Evolutionary conservation across 2,329 filamentous ascomycete species (phyloP), one percentile per base, ranked within the genome.

Genomic region (Pseudogymnoascus sp.): DNA sequence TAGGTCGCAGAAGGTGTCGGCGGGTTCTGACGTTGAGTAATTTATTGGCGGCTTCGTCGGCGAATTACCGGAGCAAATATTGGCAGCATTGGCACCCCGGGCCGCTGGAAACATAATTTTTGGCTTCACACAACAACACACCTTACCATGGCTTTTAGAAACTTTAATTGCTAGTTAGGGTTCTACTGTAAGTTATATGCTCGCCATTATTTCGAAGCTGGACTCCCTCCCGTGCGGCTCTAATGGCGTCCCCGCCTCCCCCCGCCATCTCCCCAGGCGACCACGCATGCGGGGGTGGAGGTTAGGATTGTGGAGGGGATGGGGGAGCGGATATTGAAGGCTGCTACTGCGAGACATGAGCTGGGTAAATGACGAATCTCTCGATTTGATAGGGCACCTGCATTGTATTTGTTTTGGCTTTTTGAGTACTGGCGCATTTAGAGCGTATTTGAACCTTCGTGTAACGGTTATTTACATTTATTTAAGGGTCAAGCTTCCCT

Each of bases 341-440:
- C 96, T 67, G 93, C 95, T 3, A 95, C 86, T 40, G 90, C 90
- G 56, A 95, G 95, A 0, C 95, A 97, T 76, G 74, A 76, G 64
- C 5, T 5, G 12, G 18, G 16, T 3, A 46, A 67, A n/a, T 56
- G 23, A 65, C 18, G 7, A n/a, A 44, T 11, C 4, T 21, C 10
- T n/a, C 3, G 12, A 18, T 10, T 23, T 28, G 25, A 12, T 8
- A n/a, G 11, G 3, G 46, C 25, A 34, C 8, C 4, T 10, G 23
- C 14, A 16, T n/a, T 12, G 25, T 4, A 4, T 5, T n/a, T 2
- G 44, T 7, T 28, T 28, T 12, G 11, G 23, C 21, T 21, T 8
- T 56, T 12, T 56, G n/a, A 34, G 16, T 14, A 34, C 11, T 12
- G 25, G 4, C 8, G 14, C 8, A 46, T 18, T 5, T 14, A 18